phyloP scores from a whole-genome alignment of 225 moss, liverwort and hornwort genomes.

The Bryum argenteum region DNA sequence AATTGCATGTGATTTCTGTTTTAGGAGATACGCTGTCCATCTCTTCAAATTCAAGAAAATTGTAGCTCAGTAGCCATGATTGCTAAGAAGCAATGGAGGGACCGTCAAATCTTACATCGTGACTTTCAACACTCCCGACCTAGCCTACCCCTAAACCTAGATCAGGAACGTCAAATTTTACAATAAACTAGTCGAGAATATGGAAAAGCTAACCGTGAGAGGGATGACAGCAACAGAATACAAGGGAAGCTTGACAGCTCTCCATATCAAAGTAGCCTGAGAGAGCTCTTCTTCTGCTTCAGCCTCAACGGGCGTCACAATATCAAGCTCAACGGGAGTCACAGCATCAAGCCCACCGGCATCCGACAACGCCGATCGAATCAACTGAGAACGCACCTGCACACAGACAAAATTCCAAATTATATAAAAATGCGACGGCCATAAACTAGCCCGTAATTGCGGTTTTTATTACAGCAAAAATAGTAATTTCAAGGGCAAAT shows the following conservation, averaged over 20 bases:
- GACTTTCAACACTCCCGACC: no score
- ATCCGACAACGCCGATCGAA: constrained; percentile 31
- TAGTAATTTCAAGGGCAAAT: not conserved
- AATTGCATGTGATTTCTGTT: no score
- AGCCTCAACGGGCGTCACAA: constrained; percentile 9
- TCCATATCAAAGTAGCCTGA: constrained; percentile 74
- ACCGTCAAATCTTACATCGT: no score
- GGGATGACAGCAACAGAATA: constrained; percentile 87
- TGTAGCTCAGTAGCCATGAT: no score
- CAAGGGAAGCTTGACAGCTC: constrained; percentile 77
- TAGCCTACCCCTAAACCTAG: no score
- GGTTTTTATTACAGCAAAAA: not conserved
- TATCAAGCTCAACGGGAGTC: no score
- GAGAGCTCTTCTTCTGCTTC: constrained; percentile 50
- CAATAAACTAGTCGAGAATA: no score
- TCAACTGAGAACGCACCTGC: constrained; percentile 13
- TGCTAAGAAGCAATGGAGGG: no score
- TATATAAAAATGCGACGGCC: not conserved
- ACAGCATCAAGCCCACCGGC: no score
- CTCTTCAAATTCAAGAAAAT: no score
- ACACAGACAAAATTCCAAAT: not conserved
- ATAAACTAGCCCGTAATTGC: not conserved
- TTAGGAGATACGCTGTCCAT: no score
- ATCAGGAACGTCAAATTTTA: no score
- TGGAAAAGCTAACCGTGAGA: constrained; percentile 45